These are phyloP conservation scores for Trichoderma aggressivum DNA, from an alignment of 2,329 filamentous ascomycete genomes.

Conservation along the genomic window DNA sequence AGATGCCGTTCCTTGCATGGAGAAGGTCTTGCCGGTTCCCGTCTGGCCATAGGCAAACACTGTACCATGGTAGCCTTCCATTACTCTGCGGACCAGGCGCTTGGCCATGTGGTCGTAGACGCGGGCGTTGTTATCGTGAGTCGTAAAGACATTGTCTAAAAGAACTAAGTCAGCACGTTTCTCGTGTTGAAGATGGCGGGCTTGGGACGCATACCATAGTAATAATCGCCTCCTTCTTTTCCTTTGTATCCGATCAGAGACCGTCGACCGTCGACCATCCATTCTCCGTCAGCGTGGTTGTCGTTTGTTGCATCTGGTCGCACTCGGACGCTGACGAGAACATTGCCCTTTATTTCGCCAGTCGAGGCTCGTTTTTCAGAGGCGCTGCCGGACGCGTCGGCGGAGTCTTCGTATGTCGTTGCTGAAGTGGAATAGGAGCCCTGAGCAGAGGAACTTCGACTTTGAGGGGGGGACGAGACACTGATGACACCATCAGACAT, in stretches of 20 bases:
- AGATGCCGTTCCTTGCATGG: slow-evolving; percentile 96
- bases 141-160: slow-evolving; percentile 91
- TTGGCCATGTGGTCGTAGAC: slow-evolving; percentile 96
- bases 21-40: slow-evolving; percentile 97
- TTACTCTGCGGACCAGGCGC: slow-evolving; percentile 88
- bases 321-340: slow-evolving; percentile 91
- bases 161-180: slow-evolving; percentile 22
- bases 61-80: slow-evolving; percentile 98
- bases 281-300: slow-evolving; percentile 70
- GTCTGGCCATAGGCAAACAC: slow-evolving; percentile 99
- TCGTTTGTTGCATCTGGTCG: slow-evolving; percentile 73
- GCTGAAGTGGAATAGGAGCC: slow-evolving; percentile 89
- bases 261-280: slow-evolving; percentile 84
- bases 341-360: slow-evolving; percentile 82
- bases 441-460: slow-evolving; percentile 86
- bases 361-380: slow-evolving; percentile 51
- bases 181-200: not conserved
- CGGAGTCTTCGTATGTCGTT: slow-evolving; percentile 80
- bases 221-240: slow-evolving; percentile 87
- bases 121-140: slow-evolving; percentile 87
- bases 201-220: slow-evolving; percentile 66
- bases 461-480: slow-evolving; percentile 78
- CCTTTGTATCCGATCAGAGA: slow-evolving; percentile 80
- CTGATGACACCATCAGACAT: slow-evolving; percentile 74
- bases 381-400: slow-evolving; percentile 46